phyloP scores from a whole-genome alignment of 805 yeast genomes.

The Candida krabiensis region DNA sequence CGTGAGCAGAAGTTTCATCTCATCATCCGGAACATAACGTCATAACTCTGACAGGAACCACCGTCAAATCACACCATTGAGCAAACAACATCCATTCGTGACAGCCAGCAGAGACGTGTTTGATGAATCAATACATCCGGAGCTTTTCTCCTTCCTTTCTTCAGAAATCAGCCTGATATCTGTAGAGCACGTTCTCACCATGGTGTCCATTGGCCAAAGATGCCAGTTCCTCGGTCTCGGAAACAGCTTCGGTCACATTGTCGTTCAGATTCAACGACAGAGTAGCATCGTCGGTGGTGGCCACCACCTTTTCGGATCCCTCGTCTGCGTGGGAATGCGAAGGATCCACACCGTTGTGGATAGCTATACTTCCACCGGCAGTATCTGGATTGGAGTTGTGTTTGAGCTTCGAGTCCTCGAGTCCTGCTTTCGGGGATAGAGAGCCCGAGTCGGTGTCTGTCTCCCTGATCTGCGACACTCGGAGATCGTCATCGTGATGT shows the following conservation, averaged over 20 bases:
- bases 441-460: slow-evolving; percentile 1
- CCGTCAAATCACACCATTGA: too few relatives aligned
- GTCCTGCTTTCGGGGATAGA: neutral
- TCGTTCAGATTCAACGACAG: slow-evolving; percentile 30
- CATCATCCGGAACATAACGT: too few relatives aligned
- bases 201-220: slow-evolving; percentile 35
- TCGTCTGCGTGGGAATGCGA: slow-evolving; percentile 2
- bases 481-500: slow-evolving; percentile 17
- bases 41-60: too few relatives aligned
- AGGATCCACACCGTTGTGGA: too few relatives aligned
- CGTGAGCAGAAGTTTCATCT: too few relatives aligned
- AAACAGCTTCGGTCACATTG: slow-evolving; percentile 30
- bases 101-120: too few relatives aligned
- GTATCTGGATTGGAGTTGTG: slow-evolving; percentile 2
- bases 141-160: too few relatives aligned
- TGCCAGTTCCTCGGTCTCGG: slow-evolving; percentile 35
- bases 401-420: slow-evolving; percentile 1
- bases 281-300: slow-evolving; percentile 32
- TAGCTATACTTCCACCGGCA: slow-evolving; percentile 1
- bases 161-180: slow-evolving; percentile 29
- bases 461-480: slow-evolving; percentile 10
- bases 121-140: too few relatives aligned
- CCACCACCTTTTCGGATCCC: slow-evolving; percentile 21
- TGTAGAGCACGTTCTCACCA: slow-evolving; percentile 32
- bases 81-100: too few relatives aligned